Percentiles rank a stretch among this genome's conserved stretches.
Conservation (phyloP, 78 protist species). For the Speleostelium caveatum region DNA sequence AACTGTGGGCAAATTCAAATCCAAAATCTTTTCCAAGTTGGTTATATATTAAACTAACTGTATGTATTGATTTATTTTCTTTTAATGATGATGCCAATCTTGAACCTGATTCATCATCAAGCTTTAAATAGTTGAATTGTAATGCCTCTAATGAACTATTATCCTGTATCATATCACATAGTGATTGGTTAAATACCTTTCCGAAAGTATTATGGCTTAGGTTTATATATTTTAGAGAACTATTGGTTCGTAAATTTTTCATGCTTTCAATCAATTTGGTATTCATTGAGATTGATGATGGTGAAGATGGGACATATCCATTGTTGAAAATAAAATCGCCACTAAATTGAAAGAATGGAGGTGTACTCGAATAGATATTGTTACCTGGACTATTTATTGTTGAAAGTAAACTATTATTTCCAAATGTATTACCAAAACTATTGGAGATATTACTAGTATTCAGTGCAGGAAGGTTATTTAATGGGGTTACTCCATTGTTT, state of each 20-base stretch:
- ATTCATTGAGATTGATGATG: constrained; percentile 66
- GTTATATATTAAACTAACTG: constrained; percentile 37
- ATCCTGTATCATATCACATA: neutral
- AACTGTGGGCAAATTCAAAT: neutral
- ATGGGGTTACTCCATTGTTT: neutral
- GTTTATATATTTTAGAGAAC: constrained; percentile 6
- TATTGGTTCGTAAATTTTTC: neutral
- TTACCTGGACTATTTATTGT: neutral
- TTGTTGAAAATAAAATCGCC: neutral
- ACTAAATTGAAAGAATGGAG: neutral
- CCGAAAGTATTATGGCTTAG: constrained; percentile 70
- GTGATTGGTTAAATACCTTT: constrained; percentile 10
- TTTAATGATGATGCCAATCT: constrained; percentile 9
- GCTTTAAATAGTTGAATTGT: constrained; percentile 40
- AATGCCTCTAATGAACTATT: neutral
- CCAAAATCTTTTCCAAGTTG: constrained; percentile 46
- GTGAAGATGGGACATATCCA: constrained; percentile 43
- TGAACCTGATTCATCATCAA: constrained; percentile 60
- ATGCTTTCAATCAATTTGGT: constrained; percentile 35
- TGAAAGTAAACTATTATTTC: constrained; percentile 4
- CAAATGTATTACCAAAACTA: neutral
- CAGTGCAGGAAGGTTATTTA: neutral
- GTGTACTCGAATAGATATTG: neutral
- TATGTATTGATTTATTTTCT: neutral
- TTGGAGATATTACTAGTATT: neutral